Base-by-base conservation (phyloP, 106 monocot species). In the Ottelia alismoides region DNA sequence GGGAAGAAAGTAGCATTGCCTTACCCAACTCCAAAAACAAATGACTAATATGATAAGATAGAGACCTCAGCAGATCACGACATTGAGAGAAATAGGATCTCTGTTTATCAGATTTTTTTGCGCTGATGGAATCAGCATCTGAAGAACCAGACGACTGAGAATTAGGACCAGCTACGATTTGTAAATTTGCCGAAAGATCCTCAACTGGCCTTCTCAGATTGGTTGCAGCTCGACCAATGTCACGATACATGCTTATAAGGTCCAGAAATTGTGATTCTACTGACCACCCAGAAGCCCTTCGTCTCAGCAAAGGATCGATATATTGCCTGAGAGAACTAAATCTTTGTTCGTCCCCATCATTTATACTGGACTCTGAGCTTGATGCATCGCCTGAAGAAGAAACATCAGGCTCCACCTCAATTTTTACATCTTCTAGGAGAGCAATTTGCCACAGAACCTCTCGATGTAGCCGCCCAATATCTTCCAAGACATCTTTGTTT, bases 221-320 rank as follows among this genome's bases (percentile, higher is more conserved):
- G 68, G 70, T 56, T 53, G 96, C 55, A 49, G 66, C 70, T 52
- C 70, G 90, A 47, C 86, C 79, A 54, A 86, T 66, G 76, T 91
- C 98, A 47, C 90, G 76, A 56, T 90, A 99, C 52, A 91, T 82
- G 68, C 52, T 86, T 61, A 99, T 86, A 28, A 99, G 85, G 56
- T 99, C 98, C 57, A 90, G 78, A 63, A 99, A 74, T 57, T 99
- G 90, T 53, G 98, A 99, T 54, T 99, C 98, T 63, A 90, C 68
- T 56, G 78, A 80, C 90, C 85, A 91, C 11, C 82, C 79, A 69
- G 90, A 75, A 28, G 47, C 68, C 60, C 90, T 77, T 32, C 98
- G 56, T 52, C 98, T 82, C 45, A 86, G 53, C 51, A 98, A 63
- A 30, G 89, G 98, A 73, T 99, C 98, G 65, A 82, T 66, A 63